phyloP scores from a whole-genome alignment of 2,329 filamentous ascomycete genomes.

The Colletotrichum ledebouriae region DNA sequence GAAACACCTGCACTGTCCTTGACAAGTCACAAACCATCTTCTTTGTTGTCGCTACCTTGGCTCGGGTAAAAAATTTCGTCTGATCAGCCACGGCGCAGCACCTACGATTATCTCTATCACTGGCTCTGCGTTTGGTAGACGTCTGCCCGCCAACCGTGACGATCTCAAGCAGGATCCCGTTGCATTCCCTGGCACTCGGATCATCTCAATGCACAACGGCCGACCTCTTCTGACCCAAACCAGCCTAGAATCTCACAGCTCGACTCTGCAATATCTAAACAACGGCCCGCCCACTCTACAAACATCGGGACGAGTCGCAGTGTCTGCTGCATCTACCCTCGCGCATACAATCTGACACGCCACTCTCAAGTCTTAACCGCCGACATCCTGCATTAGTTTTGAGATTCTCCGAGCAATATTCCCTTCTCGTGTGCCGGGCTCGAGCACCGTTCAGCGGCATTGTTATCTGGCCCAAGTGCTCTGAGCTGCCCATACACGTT shows the following conservation, averaged over 20 bases:
- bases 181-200: conserved; percentile 16
- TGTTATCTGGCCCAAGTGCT: conserved; percentile 28
- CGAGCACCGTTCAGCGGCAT: conserved; percentile 10
- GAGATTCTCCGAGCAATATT: conserved; percentile 5
- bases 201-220: conserved; percentile 15
- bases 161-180: conserved; percentile 31
- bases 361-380: conserved; percentile 23
- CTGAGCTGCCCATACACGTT: conserved; percentile 3
- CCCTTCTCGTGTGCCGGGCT: conserved; percentile 20
- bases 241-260: conserved; percentile 15
- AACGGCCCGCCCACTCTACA: conserved; percentile 28
- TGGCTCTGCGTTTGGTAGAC: conserved; percentile 27
- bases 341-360: conserved; percentile 31
- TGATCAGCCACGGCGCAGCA: conserved; percentile 27
- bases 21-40: conserved; percentile 30
- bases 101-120: conserved; percentile 16
- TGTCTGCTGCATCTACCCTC: conserved; percentile 37
- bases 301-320: conserved; percentile 29
- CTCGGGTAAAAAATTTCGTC: conserved; percentile 28
- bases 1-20: conserved; percentile 30
- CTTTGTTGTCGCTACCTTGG: conserved; percentile 31
- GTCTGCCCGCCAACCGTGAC: conserved; percentile 19
- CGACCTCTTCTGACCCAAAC: neutral
- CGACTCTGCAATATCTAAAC: conserved; percentile 36
- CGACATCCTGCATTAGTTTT: conserved; percentile 18